Conservation (phyloP, 108 stramenopile species). For the Skeletonema marinoi region DNA sequence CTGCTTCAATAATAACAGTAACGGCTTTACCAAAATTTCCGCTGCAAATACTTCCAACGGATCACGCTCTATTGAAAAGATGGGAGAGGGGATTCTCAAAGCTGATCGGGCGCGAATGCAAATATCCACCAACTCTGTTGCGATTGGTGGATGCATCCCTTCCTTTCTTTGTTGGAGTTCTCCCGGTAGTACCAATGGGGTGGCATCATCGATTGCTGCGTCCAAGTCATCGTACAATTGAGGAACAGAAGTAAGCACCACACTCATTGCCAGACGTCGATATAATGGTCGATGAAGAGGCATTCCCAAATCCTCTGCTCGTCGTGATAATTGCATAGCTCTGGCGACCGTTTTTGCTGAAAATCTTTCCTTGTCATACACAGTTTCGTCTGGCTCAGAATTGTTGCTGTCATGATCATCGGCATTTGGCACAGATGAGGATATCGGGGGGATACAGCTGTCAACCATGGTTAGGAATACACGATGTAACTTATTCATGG, state of each 20-base stretch:
- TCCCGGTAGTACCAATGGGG: conserved; percentile 9
- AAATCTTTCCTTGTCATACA: conserved; percentile 4
- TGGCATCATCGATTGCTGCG: neutral
- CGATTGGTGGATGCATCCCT: conserved; percentile 3
- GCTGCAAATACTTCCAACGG: conserved; percentile 13
- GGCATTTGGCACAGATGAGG: neutral
- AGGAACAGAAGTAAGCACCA: conserved; percentile 22
- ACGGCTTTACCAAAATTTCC: conserved; percentile 28
- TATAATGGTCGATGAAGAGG: conserved; percentile 41
- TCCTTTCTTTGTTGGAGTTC: conserved; percentile 17
- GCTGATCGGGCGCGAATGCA: conserved; percentile 26
- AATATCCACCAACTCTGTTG: conserved; percentile 29
- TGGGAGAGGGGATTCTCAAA: conserved; percentile 9
- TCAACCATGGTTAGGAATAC: conserved; percentile 23
- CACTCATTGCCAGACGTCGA: conserved; percentile 40
- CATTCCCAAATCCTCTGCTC: conserved; percentile 47
- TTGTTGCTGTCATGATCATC: neutral
- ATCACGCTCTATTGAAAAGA: conserved; percentile 3
- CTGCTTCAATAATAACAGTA: conserved; percentile 23
- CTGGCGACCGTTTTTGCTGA: conserved; percentile 32
- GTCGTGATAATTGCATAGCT: conserved; percentile 38
- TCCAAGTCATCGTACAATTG: neutral
- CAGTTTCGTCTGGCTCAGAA: neutral
- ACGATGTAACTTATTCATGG: conserved; percentile 31
- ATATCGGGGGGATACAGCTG: conserved; percentile 24